Evolutionary conservation across 1,284 basidiomycete species (phyloP).

Genomic region (Ustilago shanxiensis): DNA sequence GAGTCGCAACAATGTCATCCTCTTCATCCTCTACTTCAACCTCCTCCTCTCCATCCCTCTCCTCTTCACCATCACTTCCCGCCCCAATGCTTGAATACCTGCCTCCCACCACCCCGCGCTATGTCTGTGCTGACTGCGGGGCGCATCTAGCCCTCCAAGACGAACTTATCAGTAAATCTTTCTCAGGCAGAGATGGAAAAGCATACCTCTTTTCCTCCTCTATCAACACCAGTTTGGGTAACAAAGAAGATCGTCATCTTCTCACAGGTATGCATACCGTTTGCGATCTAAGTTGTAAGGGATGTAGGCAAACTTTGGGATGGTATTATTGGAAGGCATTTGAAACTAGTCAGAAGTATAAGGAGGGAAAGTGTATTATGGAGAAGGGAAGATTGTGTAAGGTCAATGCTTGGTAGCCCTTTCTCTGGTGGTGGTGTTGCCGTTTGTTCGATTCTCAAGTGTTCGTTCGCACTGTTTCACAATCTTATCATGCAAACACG

Average conservation of each 20-base stretch:
- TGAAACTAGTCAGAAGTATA: conserved; percentile 84
- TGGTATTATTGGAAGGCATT: conserved; percentile 87
- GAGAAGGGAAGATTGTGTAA: conserved; percentile 83
- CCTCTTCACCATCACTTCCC: background rate
- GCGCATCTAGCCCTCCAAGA: conserved; percentile 72
- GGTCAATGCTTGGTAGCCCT: conserved; percentile 80
- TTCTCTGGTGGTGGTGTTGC: background rate
- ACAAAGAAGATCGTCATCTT: conserved; percentile 81
- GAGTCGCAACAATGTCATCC: background rate
- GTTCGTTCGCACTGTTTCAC: background rate
- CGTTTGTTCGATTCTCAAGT: background rate
- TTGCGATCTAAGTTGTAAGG: conserved; percentile 81
- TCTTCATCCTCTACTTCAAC: background rate
- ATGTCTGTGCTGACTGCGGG: conserved; percentile 61
- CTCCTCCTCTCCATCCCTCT: background rate
- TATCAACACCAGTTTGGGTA: conserved; percentile 80
- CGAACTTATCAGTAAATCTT: conserved; percentile 85
- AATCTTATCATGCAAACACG: no score
- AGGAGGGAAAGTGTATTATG: conserved; percentile 83
- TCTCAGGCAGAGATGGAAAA: conserved; percentile 84
- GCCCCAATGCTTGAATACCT: conserved; percentile 24
- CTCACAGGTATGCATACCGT: conserved; percentile 84
- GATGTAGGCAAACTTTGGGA: conserved; percentile 82
- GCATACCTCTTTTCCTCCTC: conserved; percentile 85
- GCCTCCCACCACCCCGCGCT: conserved; percentile 41